Percentiles rank a stretch among this genome's conserved stretches.
Evolutionary conservation across 345 rosid genomes (phyloP).

Genomic region (Brassica napus): DNA sequence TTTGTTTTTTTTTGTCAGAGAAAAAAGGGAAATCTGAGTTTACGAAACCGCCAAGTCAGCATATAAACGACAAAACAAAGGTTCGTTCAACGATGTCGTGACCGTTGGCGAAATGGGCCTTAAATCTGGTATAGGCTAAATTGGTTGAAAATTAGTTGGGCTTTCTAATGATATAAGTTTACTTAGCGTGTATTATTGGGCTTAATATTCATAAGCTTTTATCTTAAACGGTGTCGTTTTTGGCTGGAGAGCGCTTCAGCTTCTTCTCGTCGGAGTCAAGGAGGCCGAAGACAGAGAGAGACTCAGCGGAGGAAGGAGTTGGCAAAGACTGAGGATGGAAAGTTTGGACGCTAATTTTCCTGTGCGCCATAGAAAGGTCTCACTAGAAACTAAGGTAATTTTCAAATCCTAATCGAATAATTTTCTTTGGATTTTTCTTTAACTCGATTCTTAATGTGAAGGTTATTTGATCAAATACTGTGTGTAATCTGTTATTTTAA

Average conservation of each 20-base stretch:
- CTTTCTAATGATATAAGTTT: background rate
- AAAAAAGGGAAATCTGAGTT: slow-evolving; percentile 26
- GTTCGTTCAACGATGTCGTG: slow-evolving; percentile 24
- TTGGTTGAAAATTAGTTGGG: background rate
- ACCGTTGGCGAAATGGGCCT: slow-evolving; percentile 30
- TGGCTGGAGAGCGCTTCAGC: background rate
- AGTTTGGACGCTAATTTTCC: slow-evolving; percentile 33
- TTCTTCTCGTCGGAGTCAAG: background rate
- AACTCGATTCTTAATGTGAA: background rate
- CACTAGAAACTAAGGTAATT: slow-evolving; percentile 55
- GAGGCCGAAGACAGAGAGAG: background rate
- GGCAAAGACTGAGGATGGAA: background rate
- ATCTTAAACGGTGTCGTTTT: background rate
- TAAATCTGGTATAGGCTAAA: background rate
- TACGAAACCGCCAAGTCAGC: slow-evolving; percentile 39
- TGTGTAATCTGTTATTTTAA: background rate
- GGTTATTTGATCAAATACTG: background rate
- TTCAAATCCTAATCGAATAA: background rate
- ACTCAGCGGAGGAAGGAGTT: background rate
- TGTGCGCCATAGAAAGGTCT: slow-evolving; percentile 48
- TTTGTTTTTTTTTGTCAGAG: slow-evolving; percentile 36
- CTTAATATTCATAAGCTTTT: background rate
- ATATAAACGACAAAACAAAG: slow-evolving; percentile 31
- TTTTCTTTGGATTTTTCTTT: background rate
- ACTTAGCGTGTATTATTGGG: background rate